These are phyloP conservation scores for Syzygium aqueum DNA, from an alignment of 345 rosid genomes.

Conservation along the genomic window DNA sequence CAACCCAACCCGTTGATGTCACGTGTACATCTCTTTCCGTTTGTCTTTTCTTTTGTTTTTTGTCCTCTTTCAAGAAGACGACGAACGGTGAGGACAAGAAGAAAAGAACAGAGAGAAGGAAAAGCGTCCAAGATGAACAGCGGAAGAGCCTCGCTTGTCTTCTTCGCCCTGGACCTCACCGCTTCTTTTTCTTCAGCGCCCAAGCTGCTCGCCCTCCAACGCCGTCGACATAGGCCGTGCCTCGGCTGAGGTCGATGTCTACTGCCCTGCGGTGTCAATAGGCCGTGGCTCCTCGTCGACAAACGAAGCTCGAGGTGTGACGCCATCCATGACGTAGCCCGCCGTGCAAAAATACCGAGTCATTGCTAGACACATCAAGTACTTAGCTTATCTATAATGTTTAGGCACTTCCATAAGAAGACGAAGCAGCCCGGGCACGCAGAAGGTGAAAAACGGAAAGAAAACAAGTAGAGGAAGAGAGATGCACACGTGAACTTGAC, in stretches of 20 bases:
- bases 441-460: too few relatives aligned
- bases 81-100: not conserved
- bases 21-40: not conserved
- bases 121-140: not conserved
- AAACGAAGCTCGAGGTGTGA: too few relatives aligned
- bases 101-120: not conserved
- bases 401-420: too few relatives aligned
- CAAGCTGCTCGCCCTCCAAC: not conserved
- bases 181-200: not conserved
- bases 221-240: constrained; percentile 47
- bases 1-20: not conserved
- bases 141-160: not conserved
- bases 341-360: too few relatives aligned
- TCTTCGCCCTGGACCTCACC: not conserved
- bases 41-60: not conserved
- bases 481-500: too few relatives aligned
- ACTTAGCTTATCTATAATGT: too few relatives aligned
- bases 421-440: too few relatives aligned
- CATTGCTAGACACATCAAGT: too few relatives aligned
- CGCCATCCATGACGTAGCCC: too few relatives aligned
- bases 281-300: too few relatives aligned
- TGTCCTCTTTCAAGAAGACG: not conserved
- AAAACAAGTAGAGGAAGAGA: too few relatives aligned
- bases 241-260: constrained; percentile 40
- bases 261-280: constrained; percentile 24